Evolutionary conservation across 1,284 basidiomycete species (phyloP), one percentile per base, ranked within the genome.

Genomic region (Irpex rosettiformis): DNA sequence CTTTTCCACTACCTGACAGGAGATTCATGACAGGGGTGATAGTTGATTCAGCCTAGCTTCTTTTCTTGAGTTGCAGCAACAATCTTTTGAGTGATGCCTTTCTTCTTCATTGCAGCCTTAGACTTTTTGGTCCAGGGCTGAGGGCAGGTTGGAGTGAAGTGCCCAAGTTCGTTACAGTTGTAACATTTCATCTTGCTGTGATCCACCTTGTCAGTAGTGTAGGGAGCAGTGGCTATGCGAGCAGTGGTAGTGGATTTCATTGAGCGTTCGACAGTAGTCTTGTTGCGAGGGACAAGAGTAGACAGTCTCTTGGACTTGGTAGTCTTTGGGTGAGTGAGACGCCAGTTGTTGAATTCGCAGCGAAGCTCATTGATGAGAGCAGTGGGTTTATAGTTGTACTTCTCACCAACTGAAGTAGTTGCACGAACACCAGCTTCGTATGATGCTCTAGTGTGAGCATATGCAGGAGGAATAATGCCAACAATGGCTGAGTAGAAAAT

Each of bases 401-500:
- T 49, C n/a, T 22, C 6, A 7, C 48, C 48, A 22, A n/a, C 8
- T 24, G 27, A 10, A 10, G 18, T 49, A 24, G 22, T 47, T 13
- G 43, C 43, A 18, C 43, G 43, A 47, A 47, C 43, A 47, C 43
- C 48, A 49, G 48, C 18, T n/a, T 49, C 48, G 6, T 49, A 49
- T 18, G 21, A 25, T 7, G 11, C 11, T 18, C 24, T 18, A 27
- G 48, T 49, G n/a, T 5, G 5, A 8, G 11, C 21, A n/a, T 49
- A 49, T 49, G 27, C 48, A 7, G 48, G 48, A 28, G 48, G 24
- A 27, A 49, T 49, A 2, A 49, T 49, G 24, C 48, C 48, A 28
- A 49, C 24, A n/a, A 49, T 49, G 48, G 48, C 48, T 6, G 48
- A 49, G 48, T 49, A 22, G 24, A 49, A 49, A 24, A 49, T 49